phyloP scores from a whole-genome alignment of 2,329 filamentous ascomycete species.

The Sordariomycetes sp. region DNA sequence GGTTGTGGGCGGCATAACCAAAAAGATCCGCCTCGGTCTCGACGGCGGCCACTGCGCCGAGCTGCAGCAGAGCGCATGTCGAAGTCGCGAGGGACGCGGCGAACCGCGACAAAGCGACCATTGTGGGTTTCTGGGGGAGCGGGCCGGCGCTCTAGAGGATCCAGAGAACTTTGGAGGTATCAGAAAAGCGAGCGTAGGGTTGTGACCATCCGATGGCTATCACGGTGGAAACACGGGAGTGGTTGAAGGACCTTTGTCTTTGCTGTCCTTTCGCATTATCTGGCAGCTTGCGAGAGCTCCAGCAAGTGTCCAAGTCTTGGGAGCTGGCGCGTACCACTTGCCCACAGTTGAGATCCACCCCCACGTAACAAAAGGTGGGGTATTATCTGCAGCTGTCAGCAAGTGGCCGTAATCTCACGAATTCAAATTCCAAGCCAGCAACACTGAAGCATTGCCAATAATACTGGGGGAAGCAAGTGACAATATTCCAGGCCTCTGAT shows the following conservation, averaged over 20 bases:
- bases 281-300: neutral
- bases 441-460: too few species aligned
- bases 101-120: neutral
- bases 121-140: neutral
- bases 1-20: constrained; percentile 30
- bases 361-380: neutral
- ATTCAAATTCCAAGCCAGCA: too few species aligned
- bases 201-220: neutral
- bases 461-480: too few species aligned
- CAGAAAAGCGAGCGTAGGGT: neutral
- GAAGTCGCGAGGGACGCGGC: neutral
- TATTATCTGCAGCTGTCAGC: too few species aligned
- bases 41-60: neutral
- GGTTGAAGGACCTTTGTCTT: neutral
- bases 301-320: neutral
- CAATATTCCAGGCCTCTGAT: too few species aligned
- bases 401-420: too few species aligned
- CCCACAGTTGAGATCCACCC: neutral
- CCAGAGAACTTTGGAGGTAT: neutral
- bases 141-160: neutral
- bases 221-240: neutral
- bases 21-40: neutral
- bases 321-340: neutral
- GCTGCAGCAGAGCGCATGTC: neutral
- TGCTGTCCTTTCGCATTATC: neutral